Conservation (phyloP, 345 rosid species). For the Boechera retrofracta region DNA sequence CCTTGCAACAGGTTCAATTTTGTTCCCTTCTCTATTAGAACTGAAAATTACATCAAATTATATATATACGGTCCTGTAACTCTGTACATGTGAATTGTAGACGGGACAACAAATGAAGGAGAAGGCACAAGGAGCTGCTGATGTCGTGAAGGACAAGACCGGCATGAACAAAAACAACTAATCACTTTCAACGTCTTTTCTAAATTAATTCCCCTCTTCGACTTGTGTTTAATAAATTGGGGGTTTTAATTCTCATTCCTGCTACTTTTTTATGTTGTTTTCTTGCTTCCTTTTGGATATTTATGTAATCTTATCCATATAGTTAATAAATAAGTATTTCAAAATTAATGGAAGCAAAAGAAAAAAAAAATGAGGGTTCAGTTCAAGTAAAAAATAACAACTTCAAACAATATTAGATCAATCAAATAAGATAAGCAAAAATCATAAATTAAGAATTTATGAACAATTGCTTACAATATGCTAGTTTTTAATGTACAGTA, state of each 20-base stretch:
- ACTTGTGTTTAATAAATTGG: constrained; percentile 27
- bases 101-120: constrained; percentile 63
- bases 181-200: background rate
- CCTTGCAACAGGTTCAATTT: constrained; percentile 56
- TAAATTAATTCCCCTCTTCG: background rate
- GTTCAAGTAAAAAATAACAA: background rate
- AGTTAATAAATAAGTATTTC: constrained; percentile 12
- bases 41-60: background rate
- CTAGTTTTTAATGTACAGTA: background rate
- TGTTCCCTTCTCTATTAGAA: background rate
- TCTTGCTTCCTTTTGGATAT: background rate
- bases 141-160: constrained; percentile 70
- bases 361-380: background rate
- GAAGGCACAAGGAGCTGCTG: constrained; percentile 71
- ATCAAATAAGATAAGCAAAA: background rate
- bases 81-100: constrained; percentile 38
- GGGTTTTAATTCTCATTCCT: constrained; percentile 27
- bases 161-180: constrained; percentile 53
- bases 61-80: background rate
- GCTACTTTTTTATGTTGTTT: constrained; percentile 22
- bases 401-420: background rate
- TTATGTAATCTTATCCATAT: constrained; percentile 27
- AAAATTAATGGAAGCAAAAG: background rate
- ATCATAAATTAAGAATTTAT: background rate
- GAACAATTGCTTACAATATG: background rate